Evolutionary conservation across 1,139 yeast genomes (phyloP).

Genomic region (Yamadazyma atmosphaerica): DNA sequence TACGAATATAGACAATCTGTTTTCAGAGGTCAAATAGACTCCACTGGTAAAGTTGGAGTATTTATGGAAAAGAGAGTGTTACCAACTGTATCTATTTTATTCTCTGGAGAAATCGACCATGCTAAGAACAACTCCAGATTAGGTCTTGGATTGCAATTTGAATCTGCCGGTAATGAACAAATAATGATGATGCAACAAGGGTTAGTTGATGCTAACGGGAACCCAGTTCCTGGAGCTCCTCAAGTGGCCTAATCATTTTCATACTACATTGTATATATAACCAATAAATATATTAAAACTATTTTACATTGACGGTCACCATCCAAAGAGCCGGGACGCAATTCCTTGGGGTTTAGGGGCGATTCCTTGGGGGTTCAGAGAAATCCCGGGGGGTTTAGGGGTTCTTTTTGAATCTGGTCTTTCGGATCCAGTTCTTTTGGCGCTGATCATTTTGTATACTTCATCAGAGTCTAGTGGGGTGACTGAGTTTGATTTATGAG

Average conservation of each 20-base stretch:
- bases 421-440: not conserved
- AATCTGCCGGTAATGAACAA: slow-evolving; percentile 92
- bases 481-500: slow-evolving; percentile 1
- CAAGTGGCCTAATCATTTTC: slow-evolving; percentile 18
- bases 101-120: slow-evolving; percentile 92
- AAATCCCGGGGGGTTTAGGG: too few relatives aligned
- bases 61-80: slow-evolving; percentile 91
- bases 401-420: slow-evolving; percentile 6
- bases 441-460: slow-evolving; percentile 24
- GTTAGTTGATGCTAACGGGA: slow-evolving; percentile 74
- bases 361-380: too few relatives aligned
- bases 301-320: slow-evolving; percentile 21
- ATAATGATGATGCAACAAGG: slow-evolving; percentile 77
- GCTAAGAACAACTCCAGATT: slow-evolving; percentile 77
- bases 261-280: slow-evolving; percentile 4
- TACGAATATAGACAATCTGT: slow-evolving; percentile 97
- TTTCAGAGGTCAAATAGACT: slow-evolving; percentile 93
- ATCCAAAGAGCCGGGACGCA: slow-evolving; percentile 36
- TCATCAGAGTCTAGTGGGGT: slow-evolving; percentile 22
- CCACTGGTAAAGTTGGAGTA: slow-evolving; percentile 87
- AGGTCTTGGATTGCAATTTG: slow-evolving; percentile 94
- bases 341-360: too few relatives aligned
- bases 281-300: not conserved
- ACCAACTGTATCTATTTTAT: slow-evolving; percentile 85
- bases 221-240: slow-evolving; percentile 78